A percentile compares a stretch with the other conserved stretches of the same genome.
These are phyloP conservation scores for Bauhinia variegata DNA, from an alignment of 306 rosid genomes.

Conservation along the genomic window DNA sequence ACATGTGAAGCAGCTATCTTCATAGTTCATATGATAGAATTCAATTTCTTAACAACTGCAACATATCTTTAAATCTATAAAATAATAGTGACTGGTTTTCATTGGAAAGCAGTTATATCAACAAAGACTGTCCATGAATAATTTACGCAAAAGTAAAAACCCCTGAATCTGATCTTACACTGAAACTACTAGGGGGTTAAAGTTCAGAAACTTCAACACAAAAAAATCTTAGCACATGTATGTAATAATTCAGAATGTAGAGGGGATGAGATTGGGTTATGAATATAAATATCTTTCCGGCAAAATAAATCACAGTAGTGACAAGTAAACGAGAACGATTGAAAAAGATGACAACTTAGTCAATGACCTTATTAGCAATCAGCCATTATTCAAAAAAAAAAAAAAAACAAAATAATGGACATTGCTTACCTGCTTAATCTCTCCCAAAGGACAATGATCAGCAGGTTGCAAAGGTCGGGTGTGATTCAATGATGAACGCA, in stretches of 20 bases:
- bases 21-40: too few relatives aligned
- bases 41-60: neutral
- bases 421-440: slow-evolving; percentile 18
- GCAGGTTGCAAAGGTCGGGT: slow-evolving; percentile 6
- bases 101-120: too few relatives aligned
- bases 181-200: neutral
- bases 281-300: neutral
- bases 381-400: too few relatives aligned
- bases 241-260: too few relatives aligned
- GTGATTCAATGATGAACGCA: neutral
- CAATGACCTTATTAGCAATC: neutral
- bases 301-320: neutral
- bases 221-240: neutral
- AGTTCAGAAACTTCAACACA: neutral
- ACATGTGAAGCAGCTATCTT: neutral
- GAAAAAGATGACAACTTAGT: too few relatives aligned
- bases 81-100: too few relatives aligned
- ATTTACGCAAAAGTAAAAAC: neutral
- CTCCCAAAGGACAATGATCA: slow-evolving; percentile 1
- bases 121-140: too few relatives aligned
- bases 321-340: too few relatives aligned
- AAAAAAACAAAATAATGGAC: neutral
- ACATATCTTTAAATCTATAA: neutral
- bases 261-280: too few relatives aligned
- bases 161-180: neutral